A percentile compares a stretch with the other conserved stretches of the same genome.
Conservation (phyloP, 768 basidiomycete genomes). For the Termitomyces titanicus region DNA sequence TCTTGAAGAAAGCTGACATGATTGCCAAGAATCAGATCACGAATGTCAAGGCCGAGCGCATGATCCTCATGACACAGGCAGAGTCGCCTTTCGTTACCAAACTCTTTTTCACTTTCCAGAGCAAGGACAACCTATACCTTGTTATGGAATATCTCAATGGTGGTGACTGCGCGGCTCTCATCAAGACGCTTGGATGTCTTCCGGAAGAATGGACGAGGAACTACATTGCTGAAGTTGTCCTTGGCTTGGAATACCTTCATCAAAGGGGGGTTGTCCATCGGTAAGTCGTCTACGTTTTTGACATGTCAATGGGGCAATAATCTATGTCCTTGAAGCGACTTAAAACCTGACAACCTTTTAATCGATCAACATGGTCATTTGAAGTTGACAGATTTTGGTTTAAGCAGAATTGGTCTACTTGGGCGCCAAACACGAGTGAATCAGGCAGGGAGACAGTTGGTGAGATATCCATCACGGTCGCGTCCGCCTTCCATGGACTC, state of each 20-base stretch:
- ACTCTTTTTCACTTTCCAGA: conserved; percentile 98
- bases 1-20: conserved; percentile 99
- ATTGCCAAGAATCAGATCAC: conserved; percentile 99
- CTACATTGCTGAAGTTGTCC: conserved; percentile 93
- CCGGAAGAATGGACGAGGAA: conserved; percentile 97
- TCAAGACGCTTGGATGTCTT: conserved; percentile 90
- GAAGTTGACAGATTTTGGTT: conserved; percentile 96
- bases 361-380: conserved; percentile 96
- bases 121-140: conserved; percentile 96
- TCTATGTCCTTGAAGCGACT: conserved; percentile 56
- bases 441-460: conserved; percentile 42
- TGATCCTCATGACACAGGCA: conserved; percentile 99
- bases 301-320: neutral
- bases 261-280: conserved; percentile 94
- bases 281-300: conserved; percentile 41
- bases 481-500: conserved; percentile 82
- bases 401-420: conserved; percentile 95
- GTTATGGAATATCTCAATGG: conserved; percentile 99
- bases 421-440: conserved; percentile 89
- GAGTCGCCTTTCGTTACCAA: conserved; percentile 98
- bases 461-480: conserved; percentile 65
- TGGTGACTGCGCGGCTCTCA: conserved; percentile 94
- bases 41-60: conserved; percentile 98
- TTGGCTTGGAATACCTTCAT: conserved; percentile 97
- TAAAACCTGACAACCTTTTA: conserved; percentile 97